Percentiles rank a stretch among this genome's conserved stretches.
phyloP scores from a whole-genome alignment of 768 basidiomycete species.

The Lactifluus volemus region DNA sequence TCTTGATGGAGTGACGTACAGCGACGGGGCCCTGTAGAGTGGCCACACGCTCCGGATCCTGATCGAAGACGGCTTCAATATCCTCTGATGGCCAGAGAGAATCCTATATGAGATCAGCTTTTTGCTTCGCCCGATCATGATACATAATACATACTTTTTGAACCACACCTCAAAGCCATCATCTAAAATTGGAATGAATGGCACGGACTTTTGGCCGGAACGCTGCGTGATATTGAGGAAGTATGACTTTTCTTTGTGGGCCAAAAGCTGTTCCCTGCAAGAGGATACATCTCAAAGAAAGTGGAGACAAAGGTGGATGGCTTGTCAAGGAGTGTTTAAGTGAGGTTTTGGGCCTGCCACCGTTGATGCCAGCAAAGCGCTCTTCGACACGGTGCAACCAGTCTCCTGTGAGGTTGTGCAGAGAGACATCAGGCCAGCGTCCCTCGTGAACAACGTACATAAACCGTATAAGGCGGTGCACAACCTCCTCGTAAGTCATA shows the following conservation, averaged over 20 bases:
- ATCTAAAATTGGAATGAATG: conserved; percentile 95
- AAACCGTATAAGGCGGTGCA: conserved; percentile 74
- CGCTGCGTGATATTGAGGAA: conserved; percentile 95
- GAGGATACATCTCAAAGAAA: conserved; percentile 82
- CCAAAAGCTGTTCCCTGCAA: conserved; percentile 81
- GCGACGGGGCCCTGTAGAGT: too few relatives aligned
- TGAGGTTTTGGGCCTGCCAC: conserved; percentile 66
- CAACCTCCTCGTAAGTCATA: conserved; percentile 98
- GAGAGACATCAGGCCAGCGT: conserved; percentile 87
- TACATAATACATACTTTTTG: conserved; percentile 37
- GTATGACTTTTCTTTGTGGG: conserved; percentile 88
- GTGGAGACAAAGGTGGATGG: conserved; percentile 65
- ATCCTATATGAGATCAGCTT: conserved; percentile 44
- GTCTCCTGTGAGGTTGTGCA: too few relatives aligned
- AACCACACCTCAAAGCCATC: conserved; percentile 77
- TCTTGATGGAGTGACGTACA: too few relatives aligned
- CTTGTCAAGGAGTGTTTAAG: conserved; percentile 64
- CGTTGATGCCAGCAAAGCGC: conserved; percentile 52
- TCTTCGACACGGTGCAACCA: too few relatives aligned
- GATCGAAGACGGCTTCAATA: conserved; percentile 51
- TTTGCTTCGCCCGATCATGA: not conserved
- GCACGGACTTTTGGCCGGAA: conserved; percentile 95
- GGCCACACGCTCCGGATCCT: too few relatives aligned
- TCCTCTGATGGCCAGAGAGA: conserved; percentile 98
- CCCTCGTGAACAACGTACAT: conserved; percentile 49